phyloP scores from a whole-genome alignment of 495 filamentous ascomycete genomes.

The Aspergillus diversus region DNA sequence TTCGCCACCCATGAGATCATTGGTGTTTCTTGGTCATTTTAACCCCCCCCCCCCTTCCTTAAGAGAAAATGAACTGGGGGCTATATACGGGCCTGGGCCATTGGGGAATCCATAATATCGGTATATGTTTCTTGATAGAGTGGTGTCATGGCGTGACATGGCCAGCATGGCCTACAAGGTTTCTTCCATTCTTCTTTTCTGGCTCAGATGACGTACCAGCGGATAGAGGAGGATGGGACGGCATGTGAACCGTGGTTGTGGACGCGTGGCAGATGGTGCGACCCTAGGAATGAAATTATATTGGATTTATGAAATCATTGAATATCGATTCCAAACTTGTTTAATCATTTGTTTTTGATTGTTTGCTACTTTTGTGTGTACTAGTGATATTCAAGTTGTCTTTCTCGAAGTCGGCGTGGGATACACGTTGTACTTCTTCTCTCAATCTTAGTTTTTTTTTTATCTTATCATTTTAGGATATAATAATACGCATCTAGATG shows the following conservation, averaged over 20 bases:
- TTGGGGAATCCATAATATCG: not conserved
- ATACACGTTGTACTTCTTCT: too few relatives aligned
- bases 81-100: not conserved
- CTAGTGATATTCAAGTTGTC: too few relatives aligned
- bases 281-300: not conserved
- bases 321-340: not conserved
- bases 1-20: slow-evolving; percentile 6
- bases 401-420: too few relatives aligned
- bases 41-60: not conserved
- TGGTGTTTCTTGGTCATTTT: not conserved
- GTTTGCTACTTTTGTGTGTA: not conserved
- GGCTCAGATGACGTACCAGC: slow-evolving; percentile 1
- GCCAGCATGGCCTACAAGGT: too few relatives aligned
- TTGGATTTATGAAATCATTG: too few relatives aligned
- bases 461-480: too few relatives aligned
- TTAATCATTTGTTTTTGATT: not conserved
- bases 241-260: not conserved
- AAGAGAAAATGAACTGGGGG: not conserved
- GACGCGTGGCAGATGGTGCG: not conserved
- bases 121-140: not conserved
- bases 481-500: too few relatives aligned
- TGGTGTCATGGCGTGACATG: too few relatives aligned
- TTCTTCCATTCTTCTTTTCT: not conserved
- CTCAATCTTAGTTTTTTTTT: too few relatives aligned
- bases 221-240: not conserved